Evolutionary conservation across 2,329 filamentous ascomycete species (phyloP).

Genomic region (Penicillium brasilianum): DNA sequence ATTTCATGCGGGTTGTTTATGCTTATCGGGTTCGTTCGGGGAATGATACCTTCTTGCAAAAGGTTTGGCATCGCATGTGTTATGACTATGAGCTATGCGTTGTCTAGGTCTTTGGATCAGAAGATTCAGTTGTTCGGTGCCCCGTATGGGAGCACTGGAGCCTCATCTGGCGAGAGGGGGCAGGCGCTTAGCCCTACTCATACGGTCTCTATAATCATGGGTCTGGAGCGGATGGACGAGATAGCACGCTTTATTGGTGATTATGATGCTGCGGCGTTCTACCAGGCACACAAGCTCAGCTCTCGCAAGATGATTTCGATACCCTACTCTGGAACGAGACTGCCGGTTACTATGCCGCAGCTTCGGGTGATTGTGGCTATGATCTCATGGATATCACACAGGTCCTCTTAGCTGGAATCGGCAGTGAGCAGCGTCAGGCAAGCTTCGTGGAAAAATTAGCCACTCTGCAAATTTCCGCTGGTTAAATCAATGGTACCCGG

Average conservation of each 20-base stretch:
- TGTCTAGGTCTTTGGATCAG: background rate
- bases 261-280: background rate
- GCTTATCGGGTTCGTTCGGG: background rate
- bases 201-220: background rate
- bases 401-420: background rate
- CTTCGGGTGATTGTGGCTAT: background rate
- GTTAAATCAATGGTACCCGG: constrained; percentile 3
- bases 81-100: background rate
- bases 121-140: background rate
- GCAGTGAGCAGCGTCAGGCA: background rate
- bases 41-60: background rate
- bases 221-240: background rate
- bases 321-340: background rate
- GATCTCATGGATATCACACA: constrained; percentile 2
- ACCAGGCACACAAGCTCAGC: background rate
- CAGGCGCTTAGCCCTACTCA: background rate
- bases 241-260: constrained; percentile 1
- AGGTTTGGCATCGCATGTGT: constrained; percentile 2
- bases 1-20: background rate
- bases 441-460: background rate
- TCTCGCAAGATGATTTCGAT: background rate
- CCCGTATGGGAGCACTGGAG: background rate
- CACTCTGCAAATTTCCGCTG: background rate
- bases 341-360: background rate
- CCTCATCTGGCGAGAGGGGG: background rate